A percentile compares a stretch with the other conserved stretches of the same genome.
Evolutionary conservation across 257 asterid species (phyloP).

Genomic region (Galeopsis tetrahit): DNA sequence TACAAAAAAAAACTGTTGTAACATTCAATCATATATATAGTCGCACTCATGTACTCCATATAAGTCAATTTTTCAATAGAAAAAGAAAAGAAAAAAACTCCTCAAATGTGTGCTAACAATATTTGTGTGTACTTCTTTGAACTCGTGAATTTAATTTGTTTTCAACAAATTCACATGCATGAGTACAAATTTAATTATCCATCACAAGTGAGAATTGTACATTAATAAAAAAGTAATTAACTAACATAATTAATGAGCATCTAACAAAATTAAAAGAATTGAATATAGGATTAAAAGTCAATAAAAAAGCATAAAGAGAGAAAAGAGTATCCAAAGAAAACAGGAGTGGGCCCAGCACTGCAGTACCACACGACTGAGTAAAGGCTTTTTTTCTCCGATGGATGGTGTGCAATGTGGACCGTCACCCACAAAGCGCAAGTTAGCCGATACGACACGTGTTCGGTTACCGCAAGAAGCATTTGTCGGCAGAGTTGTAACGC

Average conservation of each 20-base stretch:
- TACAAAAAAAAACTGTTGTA: too few relatives aligned
- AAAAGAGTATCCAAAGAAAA: neutral
- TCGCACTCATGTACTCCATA: too few relatives aligned
- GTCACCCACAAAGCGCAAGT: neutral
- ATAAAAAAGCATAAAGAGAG: neutral
- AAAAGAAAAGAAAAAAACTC: too few relatives aligned
- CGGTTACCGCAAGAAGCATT: neutral
- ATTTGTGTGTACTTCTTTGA: too few relatives aligned
- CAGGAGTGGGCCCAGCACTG: neutral
- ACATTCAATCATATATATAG: too few relatives aligned
- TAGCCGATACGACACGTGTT: neutral
- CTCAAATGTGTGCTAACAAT: too few relatives aligned
- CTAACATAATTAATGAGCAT: neutral
- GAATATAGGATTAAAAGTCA: neutral
- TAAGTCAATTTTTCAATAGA: too few relatives aligned
- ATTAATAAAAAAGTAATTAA: too few relatives aligned
- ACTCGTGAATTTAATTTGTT: too few relatives aligned
- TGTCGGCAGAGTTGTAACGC: neutral
- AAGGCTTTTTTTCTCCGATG: neutral
- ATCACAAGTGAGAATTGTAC: neutral
- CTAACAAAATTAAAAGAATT: neutral
- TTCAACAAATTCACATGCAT: too few relatives aligned
- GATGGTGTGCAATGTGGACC: neutral
- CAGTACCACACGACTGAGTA: neutral
- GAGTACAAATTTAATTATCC: too few relatives aligned